Conservation (phyloP, 164 flowering plant species). For the Chimonanthus praecox region DNA sequence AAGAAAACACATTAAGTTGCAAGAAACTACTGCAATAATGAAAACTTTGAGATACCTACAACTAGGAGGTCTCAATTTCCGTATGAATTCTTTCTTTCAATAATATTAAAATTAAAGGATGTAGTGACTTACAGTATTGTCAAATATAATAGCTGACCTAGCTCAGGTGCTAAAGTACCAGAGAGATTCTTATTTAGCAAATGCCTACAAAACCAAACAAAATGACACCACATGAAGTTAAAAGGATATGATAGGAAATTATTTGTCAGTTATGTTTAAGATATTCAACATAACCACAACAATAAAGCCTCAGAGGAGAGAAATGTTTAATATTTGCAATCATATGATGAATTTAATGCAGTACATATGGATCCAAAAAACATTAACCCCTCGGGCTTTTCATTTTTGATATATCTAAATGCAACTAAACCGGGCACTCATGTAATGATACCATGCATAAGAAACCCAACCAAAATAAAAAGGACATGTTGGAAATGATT, state of each 20-base stretch:
- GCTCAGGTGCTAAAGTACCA: conserved; percentile 70
- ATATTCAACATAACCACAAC: neutral
- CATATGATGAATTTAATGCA: neutral
- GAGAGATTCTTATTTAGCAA: conserved; percentile 58
- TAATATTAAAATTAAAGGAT: neutral
- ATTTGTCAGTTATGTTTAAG: neutral
- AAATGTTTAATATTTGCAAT: neutral
- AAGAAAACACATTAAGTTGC: conserved; percentile 1
- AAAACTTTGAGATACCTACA: neutral
- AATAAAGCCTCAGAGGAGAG: neutral
- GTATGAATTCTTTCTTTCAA: neutral
- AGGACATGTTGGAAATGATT: neutral
- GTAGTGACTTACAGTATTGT: conserved; percentile 57
- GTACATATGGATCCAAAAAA: neutral
- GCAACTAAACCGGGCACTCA: neutral
- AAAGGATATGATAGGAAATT: neutral
- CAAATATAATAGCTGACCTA: conserved; percentile 64
- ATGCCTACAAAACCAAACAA: conserved; percentile 14
- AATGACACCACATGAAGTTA: neutral
- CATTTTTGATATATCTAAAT: neutral
- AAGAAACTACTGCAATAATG: neutral
- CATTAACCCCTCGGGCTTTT: neutral
- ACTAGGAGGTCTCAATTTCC: neutral
- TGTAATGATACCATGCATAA: neutral
- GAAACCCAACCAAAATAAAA: neutral